Percentiles rank a stretch among this genome's conserved stretches.
Evolutionary conservation across 257 asterid genomes (phyloP).

Genomic region (Asclepias syriaca): DNA sequence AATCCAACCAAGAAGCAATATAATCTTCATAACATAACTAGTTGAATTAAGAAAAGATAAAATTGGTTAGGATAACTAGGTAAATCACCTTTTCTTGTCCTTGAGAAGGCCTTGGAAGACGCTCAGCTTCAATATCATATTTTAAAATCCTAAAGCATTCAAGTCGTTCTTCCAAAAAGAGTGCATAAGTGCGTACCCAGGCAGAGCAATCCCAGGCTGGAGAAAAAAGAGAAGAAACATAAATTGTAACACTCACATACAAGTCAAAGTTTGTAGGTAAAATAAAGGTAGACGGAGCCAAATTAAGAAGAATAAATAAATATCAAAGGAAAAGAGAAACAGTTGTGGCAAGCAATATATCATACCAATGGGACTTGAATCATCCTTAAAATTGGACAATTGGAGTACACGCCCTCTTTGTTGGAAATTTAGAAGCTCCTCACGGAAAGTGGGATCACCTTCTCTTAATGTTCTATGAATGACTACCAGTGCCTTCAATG

Average conservation of each 20-base stretch:
- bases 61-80: not conserved
- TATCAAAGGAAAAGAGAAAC: slow-evolving; percentile 8
- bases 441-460: slow-evolving; percentile 88
- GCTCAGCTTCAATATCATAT: slow-evolving; percentile 94
- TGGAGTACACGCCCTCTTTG: slow-evolving; percentile 83
- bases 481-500: slow-evolving; percentile 75
- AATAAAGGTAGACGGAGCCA: not conserved
- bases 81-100: slow-evolving; percentile 75
- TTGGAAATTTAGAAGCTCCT: slow-evolving; percentile 76
- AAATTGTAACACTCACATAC: not conserved
- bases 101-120: slow-evolving; percentile 74
- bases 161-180: slow-evolving; percentile 86
- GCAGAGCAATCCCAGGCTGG: slow-evolving; percentile 98
- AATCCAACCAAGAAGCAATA: not conserved
- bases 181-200: slow-evolving; percentile 88
- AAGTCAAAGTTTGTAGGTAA: not conserved
- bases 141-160: slow-evolving; percentile 78
- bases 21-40: not conserved
- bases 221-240: slow-evolving; percentile 1
- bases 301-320: not conserved
- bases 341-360: not conserved
- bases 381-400: slow-evolving; percentile 89
- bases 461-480: slow-evolving; percentile 83
- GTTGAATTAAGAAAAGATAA: not conserved
- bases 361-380: slow-evolving; percentile 81